A percentile compares a stretch with the other conserved stretches of the same genome.
phyloP scores from a whole-genome alignment of 2,329 filamentous ascomycete species.

The Penicillium expansum region DNA sequence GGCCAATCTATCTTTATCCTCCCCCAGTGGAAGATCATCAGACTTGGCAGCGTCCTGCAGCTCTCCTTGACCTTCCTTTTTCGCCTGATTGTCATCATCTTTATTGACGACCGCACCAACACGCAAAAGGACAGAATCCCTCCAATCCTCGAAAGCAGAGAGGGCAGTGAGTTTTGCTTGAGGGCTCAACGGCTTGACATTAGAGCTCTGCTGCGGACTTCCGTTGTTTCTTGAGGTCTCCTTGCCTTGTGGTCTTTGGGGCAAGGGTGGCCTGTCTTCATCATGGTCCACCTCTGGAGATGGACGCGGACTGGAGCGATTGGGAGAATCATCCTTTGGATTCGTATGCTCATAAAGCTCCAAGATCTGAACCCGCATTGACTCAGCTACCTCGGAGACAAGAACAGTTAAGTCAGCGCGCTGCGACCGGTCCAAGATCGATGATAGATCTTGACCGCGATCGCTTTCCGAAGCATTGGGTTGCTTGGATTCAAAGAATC shows the following conservation, averaged over 20 bases:
- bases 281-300: constrained; percentile 2
- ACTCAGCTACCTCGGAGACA: constrained; percentile 39
- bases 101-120: constrained; percentile 66
- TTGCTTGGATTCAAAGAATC: constrained; percentile 29
- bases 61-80: constrained; percentile 30
- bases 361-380: constrained; percentile 41
- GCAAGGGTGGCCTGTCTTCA: constrained; percentile 15
- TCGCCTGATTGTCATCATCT: constrained; percentile 43
- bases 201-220: constrained; percentile 9
- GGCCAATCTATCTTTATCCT: constrained; percentile 27
- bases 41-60: constrained; percentile 24
- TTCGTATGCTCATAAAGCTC: constrained; percentile 37
- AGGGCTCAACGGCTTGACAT: constrained; percentile 27
- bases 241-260: constrained; percentile 10
- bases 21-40: constrained; percentile 21
- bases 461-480: constrained; percentile 24
- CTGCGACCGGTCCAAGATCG: constrained; percentile 42
- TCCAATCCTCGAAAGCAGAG: constrained; percentile 77
- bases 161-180: constrained; percentile 62
- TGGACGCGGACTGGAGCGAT: neutral
- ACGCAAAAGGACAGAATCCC: constrained; percentile 65
- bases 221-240: neutral
- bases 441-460: constrained; percentile 41
- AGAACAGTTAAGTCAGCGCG: constrained; percentile 44
- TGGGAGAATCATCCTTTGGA: neutral